Conservation (phyloP, 2,329 filamentous ascomycete genomes). For the Tolypocladium tundrense region DNA sequence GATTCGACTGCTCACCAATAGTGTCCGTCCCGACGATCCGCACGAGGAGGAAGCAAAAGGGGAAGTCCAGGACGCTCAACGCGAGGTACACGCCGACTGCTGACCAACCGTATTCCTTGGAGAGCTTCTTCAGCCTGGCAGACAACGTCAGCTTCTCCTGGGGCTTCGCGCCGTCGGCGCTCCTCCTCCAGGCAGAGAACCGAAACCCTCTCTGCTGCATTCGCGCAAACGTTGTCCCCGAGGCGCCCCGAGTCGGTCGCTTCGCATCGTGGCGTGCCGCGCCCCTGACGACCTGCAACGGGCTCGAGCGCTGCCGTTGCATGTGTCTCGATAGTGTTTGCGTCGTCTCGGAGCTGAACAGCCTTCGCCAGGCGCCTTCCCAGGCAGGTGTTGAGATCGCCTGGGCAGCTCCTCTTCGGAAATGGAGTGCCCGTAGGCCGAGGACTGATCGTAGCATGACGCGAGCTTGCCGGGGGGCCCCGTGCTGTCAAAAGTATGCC, state of each 20-base stretch:
- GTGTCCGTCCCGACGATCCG: conserved; percentile 71
- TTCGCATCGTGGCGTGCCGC: conserved; percentile 1
- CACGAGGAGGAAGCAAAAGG: conserved; percentile 88
- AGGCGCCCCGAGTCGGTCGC: conserved; percentile 5
- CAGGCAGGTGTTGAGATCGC: conserved; percentile 11
- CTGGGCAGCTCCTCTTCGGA: conserved; percentile 9
- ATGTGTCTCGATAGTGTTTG: conserved; percentile 3
- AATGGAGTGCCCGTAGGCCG: conserved; percentile 11
- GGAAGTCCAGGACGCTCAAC: conserved; percentile 80
- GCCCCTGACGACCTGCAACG: not conserved
- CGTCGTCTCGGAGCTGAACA: conserved; percentile 15
- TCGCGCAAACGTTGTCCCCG: conserved; percentile 11
- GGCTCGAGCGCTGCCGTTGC: not conserved
- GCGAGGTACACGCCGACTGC: conserved; percentile 84
- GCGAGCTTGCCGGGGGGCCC: not conserved
- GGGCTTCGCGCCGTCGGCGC: conserved; percentile 11
- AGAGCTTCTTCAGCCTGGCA: conserved; percentile 69
- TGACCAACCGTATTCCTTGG: conserved; percentile 87
- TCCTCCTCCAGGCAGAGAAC: conserved; percentile 22
- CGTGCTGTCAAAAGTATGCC: not conserved
- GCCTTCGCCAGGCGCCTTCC: conserved; percentile 16
- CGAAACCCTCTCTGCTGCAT: conserved; percentile 16
- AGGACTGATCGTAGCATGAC: conserved; percentile 17
- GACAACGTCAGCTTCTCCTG: conserved; percentile 42
- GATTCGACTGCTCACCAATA: conserved; percentile 49